Percentiles rank a stretch among this genome's conserved stretches.
Conservation (phyloP, 2,329 filamentous ascomycete species). For the Trichophyton simii region DNA sequence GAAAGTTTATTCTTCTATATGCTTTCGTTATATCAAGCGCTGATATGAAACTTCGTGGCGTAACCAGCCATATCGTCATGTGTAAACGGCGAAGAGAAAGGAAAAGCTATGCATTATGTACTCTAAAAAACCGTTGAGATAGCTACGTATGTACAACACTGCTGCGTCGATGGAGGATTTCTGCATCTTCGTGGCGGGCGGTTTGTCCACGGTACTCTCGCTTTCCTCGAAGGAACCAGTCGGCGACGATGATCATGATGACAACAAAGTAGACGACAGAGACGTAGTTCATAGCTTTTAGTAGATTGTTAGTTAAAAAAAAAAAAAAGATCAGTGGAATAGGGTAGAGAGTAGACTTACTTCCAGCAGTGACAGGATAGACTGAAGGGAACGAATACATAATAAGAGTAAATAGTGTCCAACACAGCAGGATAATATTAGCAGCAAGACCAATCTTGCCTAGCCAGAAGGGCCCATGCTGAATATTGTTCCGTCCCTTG, state of each 20-base stretch:
- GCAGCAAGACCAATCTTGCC: slow-evolving; percentile 32
- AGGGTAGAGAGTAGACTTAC: slow-evolving; percentile 18
- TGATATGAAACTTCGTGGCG: neutral
- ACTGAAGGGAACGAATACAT: slow-evolving; percentile 34
- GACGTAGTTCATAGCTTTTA: slow-evolving; percentile 33
- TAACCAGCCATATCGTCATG: neutral
- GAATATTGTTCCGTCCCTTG: slow-evolving; percentile 34
- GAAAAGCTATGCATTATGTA: neutral
- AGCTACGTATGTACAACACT: neutral
- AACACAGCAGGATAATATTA: slow-evolving; percentile 34
- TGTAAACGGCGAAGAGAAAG: neutral
- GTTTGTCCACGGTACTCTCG: slow-evolving; percentile 21
- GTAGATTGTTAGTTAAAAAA: neutral
- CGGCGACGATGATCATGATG: slow-evolving; percentile 23
- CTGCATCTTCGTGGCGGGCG: slow-evolving; percentile 16
- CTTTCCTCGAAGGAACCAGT: slow-evolving; percentile 26
- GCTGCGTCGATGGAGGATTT: slow-evolving; percentile 3
- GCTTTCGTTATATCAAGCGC: neutral
- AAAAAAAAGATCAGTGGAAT: too few relatives aligned
- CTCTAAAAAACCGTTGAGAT: neutral
- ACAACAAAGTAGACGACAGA: slow-evolving; percentile 27
- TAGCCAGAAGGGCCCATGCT: slow-evolving; percentile 38
- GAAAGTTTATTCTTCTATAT: neutral
- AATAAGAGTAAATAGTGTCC: slow-evolving; percentile 38
- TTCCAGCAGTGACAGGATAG: slow-evolving; percentile 23